A percentile compares a stretch with the other conserved stretches of the same genome.
Conservation (phyloP, 2,329 filamentous ascomycete genomes). For the Fusarium xyrophilum region DNA sequence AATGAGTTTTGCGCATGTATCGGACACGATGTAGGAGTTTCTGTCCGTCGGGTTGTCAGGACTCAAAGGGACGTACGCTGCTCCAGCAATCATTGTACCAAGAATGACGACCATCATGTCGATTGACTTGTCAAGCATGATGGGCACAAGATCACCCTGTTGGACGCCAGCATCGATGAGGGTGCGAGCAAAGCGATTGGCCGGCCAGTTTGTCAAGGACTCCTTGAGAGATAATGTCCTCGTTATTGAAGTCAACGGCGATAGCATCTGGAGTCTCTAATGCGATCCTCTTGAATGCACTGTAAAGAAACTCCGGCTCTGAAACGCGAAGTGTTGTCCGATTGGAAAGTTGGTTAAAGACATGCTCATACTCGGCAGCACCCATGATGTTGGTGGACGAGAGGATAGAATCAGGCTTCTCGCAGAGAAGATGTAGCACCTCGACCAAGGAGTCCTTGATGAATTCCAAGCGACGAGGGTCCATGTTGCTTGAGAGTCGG, state of each 20-base stretch:
- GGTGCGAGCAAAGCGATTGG: conserved; percentile 1
- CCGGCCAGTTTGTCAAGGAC: not conserved
- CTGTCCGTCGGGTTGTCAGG: conserved; percentile 30
- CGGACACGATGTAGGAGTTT: conserved; percentile 30
- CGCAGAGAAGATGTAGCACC: not conserved
- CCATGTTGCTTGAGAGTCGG: conserved; percentile 11
- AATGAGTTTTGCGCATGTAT: conserved; percentile 15
- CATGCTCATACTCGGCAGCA: not conserved
- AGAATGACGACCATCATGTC: conserved; percentile 28
- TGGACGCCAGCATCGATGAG: not conserved
- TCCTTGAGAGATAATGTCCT: not conserved
- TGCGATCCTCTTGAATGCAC: conserved; percentile 2
- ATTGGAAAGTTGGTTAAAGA: conserved; percentile 4
- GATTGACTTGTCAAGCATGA: conserved; percentile 25
- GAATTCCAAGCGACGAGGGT: not conserved
- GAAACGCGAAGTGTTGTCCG: not conserved
- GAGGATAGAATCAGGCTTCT: not conserved
- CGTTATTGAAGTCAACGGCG: conserved; percentile 9
- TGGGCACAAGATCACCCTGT: conserved; percentile 7
- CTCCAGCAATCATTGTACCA: conserved; percentile 29
- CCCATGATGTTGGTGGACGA: not conserved
- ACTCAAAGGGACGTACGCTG: conserved; percentile 33
- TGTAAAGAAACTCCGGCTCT: not conserved
- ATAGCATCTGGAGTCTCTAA: not conserved
- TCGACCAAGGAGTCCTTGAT: conserved; percentile 3